phyloP scores from a whole-genome alignment of 106 monocot genomes.

The Allium fistulosum region DNA sequence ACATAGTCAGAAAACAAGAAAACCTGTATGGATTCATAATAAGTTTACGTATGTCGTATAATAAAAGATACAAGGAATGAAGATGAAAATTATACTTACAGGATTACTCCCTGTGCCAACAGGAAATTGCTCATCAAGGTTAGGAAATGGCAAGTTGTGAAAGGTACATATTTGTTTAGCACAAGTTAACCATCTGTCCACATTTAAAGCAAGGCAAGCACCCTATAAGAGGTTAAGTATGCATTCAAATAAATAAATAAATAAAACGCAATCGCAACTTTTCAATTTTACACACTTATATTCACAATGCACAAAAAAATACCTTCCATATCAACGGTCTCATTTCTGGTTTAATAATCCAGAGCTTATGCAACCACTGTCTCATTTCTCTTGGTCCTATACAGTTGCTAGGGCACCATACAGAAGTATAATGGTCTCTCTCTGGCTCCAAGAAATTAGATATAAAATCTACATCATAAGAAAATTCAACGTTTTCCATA shows the following conservation, averaged over 20 bases:
- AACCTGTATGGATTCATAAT: slow-evolving; percentile 39
- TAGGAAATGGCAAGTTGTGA: slow-evolving; percentile 61
- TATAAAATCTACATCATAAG: slow-evolving; percentile 76
- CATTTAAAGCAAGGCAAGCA: slow-evolving; percentile 73
- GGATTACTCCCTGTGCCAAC: slow-evolving; percentile 99
- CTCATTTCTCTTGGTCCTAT: slow-evolving; percentile 94
- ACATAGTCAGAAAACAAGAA: slow-evolving; percentile 77
- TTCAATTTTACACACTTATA: too few relatives aligned
- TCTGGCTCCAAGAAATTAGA: slow-evolving; percentile 68
- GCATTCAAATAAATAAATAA: too few relatives aligned
- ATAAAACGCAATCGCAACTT: too few relatives aligned
- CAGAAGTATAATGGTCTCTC: slow-evolving; percentile 69
- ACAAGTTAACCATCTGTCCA: slow-evolving; percentile 64
- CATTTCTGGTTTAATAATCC: slow-evolving; percentile 67
- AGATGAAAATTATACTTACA: slow-evolving; percentile 45
- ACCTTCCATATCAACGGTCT: slow-evolving; percentile 87
- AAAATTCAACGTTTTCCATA: slow-evolving; percentile 35
- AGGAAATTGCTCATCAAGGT: slow-evolving; percentile 82
- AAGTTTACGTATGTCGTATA: slow-evolving; percentile 2
- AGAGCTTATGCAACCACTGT: slow-evolving; percentile 81
- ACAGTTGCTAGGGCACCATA: slow-evolving; percentile 77
- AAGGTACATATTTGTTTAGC: slow-evolving; percentile 56
- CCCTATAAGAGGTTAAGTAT: slow-evolving; percentile 32
- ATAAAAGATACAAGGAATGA: not conserved
- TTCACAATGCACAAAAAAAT: not conserved